phyloP scores from a whole-genome alignment of 805 yeast species.

The Ogataea allantospora region DNA sequence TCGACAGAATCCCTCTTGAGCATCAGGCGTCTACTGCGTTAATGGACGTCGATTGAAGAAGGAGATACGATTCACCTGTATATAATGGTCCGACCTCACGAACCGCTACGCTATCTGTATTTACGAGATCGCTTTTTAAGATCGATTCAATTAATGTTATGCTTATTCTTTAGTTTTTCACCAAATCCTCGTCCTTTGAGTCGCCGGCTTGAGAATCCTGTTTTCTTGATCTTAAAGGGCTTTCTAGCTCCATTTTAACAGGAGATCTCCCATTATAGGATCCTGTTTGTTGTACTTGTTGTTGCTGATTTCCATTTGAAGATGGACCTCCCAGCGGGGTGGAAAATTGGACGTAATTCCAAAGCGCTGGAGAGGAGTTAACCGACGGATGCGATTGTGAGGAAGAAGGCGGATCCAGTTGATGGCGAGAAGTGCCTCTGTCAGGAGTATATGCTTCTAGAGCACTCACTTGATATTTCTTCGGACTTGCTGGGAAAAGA shows the following conservation, averaged over 20 bases:
- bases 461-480: slow-evolving; percentile 47
- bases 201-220: slow-evolving; percentile 37
- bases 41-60: slow-evolving; percentile 5
- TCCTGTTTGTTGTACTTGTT: slow-evolving; percentile 26
- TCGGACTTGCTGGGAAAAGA: slow-evolving; percentile 28
- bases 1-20: too few relatives aligned
- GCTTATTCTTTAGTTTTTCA: slow-evolving; percentile 40
- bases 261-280: slow-evolving; percentile 27
- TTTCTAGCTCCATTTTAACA: slow-evolving; percentile 27
- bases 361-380: slow-evolving; percentile 81
- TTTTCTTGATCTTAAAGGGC: slow-evolving; percentile 29
- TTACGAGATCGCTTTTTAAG: neutral
- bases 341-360: slow-evolving; percentile 85
- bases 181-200: slow-evolving; percentile 45
- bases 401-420: slow-evolving; percentile 28
- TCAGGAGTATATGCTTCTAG: slow-evolving; percentile 67
- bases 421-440: slow-evolving; percentile 40
- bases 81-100: slow-evolving; percentile 4
- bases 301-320: slow-evolving; percentile 17
- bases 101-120: neutral
- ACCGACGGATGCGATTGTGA: slow-evolving; percentile 42
- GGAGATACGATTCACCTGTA: neutral
- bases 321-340: slow-evolving; percentile 33
- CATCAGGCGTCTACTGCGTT: too few relatives aligned
- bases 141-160: slow-evolving; percentile 3